Base-by-base conservation (phyloP, 352 stramenopile genomes). In the Phytophthora pinifolia region DNA sequence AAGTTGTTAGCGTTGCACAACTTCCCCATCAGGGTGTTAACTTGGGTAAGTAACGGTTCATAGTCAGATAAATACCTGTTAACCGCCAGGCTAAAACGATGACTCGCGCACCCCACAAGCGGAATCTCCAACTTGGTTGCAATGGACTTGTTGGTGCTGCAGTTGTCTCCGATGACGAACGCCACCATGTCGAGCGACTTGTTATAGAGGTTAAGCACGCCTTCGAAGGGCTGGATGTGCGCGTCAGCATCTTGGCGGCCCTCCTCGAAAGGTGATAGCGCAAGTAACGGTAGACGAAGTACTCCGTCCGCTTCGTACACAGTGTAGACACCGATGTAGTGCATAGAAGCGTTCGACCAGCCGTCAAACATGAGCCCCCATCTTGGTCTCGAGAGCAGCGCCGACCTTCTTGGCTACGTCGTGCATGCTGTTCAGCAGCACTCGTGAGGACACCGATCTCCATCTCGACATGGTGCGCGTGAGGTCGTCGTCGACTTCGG, bases 131-230 rank as follows among this genome's bases (percentile, higher is more conserved):
- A 12, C 14, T 42, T 44, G 9, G 49, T 48, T 7, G 36, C 34
- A 10, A 55, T 15, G 1, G 35, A 20, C 3, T 44, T 38, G 22
- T 50, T 58, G n/a, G 37, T 49, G 7, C 1, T 17, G 38, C 49
- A 50, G 38, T 49, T 50, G 17, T 58, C 29, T 15, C 17, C 32
- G 4, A 48, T 12, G 18, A 58, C 9, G 17, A 48, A 58, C 1
- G 36, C 46, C 12, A 63, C 35, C 43, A 59, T 56, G 9, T 20
- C 29, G 3, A 52, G 14, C 0, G 8, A 43, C 47, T 58, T 64
- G 36, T 34, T 14, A 43, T 64, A 68, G 0, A 56, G 47, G 30
- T 18, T 29, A 3, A 63, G 43, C 7, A 68, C 37, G 14, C 20
- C 22, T 1, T 47, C 32, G 0, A 68, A 27, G 4, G 46, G 9